Conservation (phyloP, 1,284 basidiomycete genomes). For the Ceratobasidium papillatum region DNA sequence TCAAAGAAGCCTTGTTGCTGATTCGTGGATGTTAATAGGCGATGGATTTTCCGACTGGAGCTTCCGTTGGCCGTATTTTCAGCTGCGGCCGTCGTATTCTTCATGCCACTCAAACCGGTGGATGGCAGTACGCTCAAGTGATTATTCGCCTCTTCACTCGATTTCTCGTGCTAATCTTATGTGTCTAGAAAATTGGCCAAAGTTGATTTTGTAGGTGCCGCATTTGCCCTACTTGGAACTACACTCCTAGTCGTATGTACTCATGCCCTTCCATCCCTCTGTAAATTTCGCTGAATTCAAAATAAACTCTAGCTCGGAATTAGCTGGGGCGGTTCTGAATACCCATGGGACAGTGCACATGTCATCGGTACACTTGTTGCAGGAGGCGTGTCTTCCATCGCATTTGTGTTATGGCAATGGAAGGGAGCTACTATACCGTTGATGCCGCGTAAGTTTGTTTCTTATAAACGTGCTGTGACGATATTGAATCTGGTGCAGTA, state of each 20-base stretch:
- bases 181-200: background rate
- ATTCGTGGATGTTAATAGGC: background rate
- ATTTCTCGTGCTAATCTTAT: background rate
- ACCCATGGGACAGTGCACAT: constrained; percentile 4
- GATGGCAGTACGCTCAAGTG: constrained; percentile 47
- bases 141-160: background rate
- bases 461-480: background rate
- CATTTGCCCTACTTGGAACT: background rate
- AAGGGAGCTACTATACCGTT: constrained; percentile 53
- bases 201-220: constrained; percentile 1
- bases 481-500: constrained; percentile 43
- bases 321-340: constrained; percentile 17
- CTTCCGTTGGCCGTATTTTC: constrained; percentile 51
- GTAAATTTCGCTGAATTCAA: background rate
- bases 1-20: background rate
- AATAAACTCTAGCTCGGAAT: constrained; percentile 2
- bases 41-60: constrained; percentile 49
- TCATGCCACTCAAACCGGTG: constrained; percentile 55
- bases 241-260: background rate
- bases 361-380: background rate
- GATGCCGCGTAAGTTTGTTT: constrained; percentile 47
- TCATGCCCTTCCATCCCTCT: too few relatives aligned
- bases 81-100: constrained; percentile 52
- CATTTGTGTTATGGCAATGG: constrained; percentile 56
- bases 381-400: background rate